These are phyloP conservation scores for Casuarina glauca DNA, from an alignment of 306 rosid genomes.

Conservation along the genomic window DNA sequence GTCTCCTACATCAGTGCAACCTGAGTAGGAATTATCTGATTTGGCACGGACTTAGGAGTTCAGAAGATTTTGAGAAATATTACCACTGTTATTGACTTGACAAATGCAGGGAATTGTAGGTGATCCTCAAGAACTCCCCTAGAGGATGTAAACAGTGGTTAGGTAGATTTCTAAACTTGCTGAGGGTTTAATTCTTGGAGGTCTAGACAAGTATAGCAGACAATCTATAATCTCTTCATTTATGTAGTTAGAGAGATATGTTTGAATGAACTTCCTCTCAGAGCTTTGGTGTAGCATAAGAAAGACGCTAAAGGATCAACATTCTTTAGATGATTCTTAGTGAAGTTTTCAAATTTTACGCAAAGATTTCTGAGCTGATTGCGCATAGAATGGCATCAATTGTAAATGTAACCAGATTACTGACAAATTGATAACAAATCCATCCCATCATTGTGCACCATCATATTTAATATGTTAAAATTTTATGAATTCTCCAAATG, in stretches of 20 bases:
- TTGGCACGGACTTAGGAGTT: neutral
- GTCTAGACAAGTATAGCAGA: conserved; percentile 5
- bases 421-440: neutral
- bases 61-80: neutral
- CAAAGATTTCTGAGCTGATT: neutral
- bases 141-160: conserved; percentile 8
- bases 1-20: neutral
- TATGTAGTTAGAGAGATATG: conserved; percentile 12
- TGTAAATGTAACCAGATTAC: neutral
- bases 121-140: conserved; percentile 7
- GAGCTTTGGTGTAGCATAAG: conserved; percentile 15
- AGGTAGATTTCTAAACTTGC: conserved; percentile 4
- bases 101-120: neutral
- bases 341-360: neutral
- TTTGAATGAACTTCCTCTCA: neutral
- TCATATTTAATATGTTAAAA: neutral
- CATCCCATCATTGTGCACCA: conserved; percentile 7
- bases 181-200: neutral
- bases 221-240: conserved; percentile 19
- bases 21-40: neutral
- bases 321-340: conserved; percentile 16
- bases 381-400: neutral
- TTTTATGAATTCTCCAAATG: neutral
- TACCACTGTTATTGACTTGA: neutral
- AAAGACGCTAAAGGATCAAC: conserved; percentile 18